These are phyloP conservation scores for Plasmopara viticola DNA, from an alignment of 352 stramenopile species.

Conservation along the genomic window DNA sequence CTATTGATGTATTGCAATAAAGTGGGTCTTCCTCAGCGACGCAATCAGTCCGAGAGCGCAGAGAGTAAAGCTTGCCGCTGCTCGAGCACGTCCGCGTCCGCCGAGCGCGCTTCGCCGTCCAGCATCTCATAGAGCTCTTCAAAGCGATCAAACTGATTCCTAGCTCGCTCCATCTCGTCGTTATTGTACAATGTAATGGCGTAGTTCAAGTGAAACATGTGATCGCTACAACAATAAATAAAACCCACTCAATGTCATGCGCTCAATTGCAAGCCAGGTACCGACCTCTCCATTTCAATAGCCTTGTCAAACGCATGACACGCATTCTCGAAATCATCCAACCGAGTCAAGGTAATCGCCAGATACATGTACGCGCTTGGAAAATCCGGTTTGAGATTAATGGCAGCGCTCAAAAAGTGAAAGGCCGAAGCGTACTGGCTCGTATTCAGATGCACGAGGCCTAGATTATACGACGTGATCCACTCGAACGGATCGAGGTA, in stretches of 20 bases:
- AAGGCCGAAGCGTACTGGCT: slow-evolving; percentile 91
- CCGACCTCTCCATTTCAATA: slow-evolving; percentile 84
- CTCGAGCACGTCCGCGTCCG: slow-evolving; percentile 63
- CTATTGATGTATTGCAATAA: neutral
- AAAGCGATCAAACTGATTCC: slow-evolving; percentile 79
- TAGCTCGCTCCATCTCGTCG: slow-evolving; percentile 82
- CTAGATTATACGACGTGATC: slow-evolving; percentile 93
- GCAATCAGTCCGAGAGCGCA: slow-evolving; percentile 50
- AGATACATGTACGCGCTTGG: slow-evolving; percentile 91
- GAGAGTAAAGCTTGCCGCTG: slow-evolving; percentile 67
- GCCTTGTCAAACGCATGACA: slow-evolving; percentile 90
- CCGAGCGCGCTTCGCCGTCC: slow-evolving; percentile 58
- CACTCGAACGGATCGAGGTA: slow-evolving; percentile 94
- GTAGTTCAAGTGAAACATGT: slow-evolving; percentile 87
- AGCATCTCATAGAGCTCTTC: slow-evolving; percentile 72
- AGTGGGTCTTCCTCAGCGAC: neutral
- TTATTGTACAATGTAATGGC: slow-evolving; percentile 87
- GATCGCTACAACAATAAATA: slow-evolving; percentile 35
- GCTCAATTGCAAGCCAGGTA: slow-evolving; percentile 10
- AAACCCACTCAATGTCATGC: neutral
- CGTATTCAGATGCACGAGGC: slow-evolving; percentile 90
- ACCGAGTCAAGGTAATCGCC: slow-evolving; percentile 79
- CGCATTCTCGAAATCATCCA: slow-evolving; percentile 91
- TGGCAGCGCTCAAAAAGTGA: slow-evolving; percentile 88
- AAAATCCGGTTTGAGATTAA: slow-evolving; percentile 86